phyloP scores from a whole-genome alignment of 148 eudicot species.

The Fallopia convolvulus region DNA sequence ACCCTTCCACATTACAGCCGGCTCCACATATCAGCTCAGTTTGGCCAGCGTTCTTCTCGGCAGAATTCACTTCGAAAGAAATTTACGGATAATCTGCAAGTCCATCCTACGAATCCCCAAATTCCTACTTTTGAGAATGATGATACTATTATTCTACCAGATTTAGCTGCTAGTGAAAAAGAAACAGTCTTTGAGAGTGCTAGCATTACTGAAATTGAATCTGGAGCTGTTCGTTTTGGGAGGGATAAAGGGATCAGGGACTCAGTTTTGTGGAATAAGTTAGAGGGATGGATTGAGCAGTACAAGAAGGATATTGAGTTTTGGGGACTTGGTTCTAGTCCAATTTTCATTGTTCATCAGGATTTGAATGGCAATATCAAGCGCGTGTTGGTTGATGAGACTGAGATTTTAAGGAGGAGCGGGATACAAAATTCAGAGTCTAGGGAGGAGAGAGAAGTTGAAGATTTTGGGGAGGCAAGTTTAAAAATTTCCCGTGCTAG shows the following conservation, averaged over 20 bases:
- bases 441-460: slow-evolving; percentile 25
- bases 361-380: slow-evolving; percentile 49
- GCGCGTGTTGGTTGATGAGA: slow-evolving; percentile 59
- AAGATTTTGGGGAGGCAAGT: slow-evolving; percentile 38
- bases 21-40: slow-evolving; percentile 39
- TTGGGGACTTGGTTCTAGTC: slow-evolving; percentile 81
- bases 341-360: slow-evolving; percentile 54
- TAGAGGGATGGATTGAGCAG: slow-evolving; percentile 70
- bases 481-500: slow-evolving; percentile 49
- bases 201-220: slow-evolving; percentile 23
- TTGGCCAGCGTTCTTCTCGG: slow-evolving; percentile 40
- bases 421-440: slow-evolving; percentile 31
- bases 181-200: slow-evolving; percentile 10
- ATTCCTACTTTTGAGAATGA: slow-evolving; percentile 22
- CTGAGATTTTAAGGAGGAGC: slow-evolving; percentile 61
- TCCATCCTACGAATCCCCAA: slow-evolving; percentile 27
- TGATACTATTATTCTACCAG: slow-evolving; percentile 15
- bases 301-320: slow-evolving; percentile 58
- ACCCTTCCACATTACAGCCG: slow-evolving; percentile 20
- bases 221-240: slow-evolving; percentile 10
- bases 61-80: slow-evolving; percentile 66
- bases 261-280: slow-evolving; percentile 43
- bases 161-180: slow-evolving; percentile 16
- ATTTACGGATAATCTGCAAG: slow-evolving; percentile 38
- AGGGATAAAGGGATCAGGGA: slow-evolving; percentile 24